Evolutionary conservation across 2,329 filamentous ascomycete genomes (phyloP).

Genomic region (Colletotrichum costaricense): DNA sequence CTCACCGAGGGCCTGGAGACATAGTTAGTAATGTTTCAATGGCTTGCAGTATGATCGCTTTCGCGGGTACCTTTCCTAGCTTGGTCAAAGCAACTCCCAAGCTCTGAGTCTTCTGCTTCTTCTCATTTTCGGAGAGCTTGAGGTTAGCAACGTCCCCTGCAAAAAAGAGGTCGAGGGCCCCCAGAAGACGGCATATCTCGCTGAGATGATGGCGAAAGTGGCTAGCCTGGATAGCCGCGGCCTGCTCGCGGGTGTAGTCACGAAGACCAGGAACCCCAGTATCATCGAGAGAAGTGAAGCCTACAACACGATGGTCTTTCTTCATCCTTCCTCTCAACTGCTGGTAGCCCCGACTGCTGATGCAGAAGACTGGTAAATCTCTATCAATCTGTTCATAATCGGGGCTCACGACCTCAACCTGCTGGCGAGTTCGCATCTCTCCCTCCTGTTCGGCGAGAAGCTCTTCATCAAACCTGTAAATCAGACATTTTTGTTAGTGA

Average conservation of each 20-base stretch:
- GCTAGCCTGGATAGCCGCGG: conserved; percentile 47
- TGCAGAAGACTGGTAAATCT: conserved; percentile 72
- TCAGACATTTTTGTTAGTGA: not conserved
- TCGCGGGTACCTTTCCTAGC: not conserved
- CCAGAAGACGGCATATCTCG: not conserved
- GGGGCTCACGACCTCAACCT: conserved; percentile 52
- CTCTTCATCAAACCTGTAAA: conserved; percentile 22
- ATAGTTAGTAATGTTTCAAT: not conserved
- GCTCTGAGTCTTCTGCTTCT: not conserved
- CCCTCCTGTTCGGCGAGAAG: not conserved
- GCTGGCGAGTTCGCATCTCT: not conserved
- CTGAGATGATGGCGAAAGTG: conserved; percentile 3
- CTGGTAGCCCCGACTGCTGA: conserved; percentile 72
- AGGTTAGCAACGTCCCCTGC: not conserved
- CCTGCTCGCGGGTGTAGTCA: conserved; percentile 68
- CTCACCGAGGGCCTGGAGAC: not conserved
- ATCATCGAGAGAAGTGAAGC: conserved; percentile 63
- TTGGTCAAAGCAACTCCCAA: not conserved
- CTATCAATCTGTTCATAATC: conserved; percentile 69
- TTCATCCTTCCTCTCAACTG: conserved; percentile 66
- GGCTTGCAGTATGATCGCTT: not conserved
- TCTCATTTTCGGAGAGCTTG: conserved; percentile 4
- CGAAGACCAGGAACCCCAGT: conserved; percentile 71
- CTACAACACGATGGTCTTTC: conserved; percentile 62
- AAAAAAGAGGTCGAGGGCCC: conserved; percentile 16